phyloP scores from a whole-genome alignment of 1,284 basidiomycete species.

The Puccinia horiana region DNA sequence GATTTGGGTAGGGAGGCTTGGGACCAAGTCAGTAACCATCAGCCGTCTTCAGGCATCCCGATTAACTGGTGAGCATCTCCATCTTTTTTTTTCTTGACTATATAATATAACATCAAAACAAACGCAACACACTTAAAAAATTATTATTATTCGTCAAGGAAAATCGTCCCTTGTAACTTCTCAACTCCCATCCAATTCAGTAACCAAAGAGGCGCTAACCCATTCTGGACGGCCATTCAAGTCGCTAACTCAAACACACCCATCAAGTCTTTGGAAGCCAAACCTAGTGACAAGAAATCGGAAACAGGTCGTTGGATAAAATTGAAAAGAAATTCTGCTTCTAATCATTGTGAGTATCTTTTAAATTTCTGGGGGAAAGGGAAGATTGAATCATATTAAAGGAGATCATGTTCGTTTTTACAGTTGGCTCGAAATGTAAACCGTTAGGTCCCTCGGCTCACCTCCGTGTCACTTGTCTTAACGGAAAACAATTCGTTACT shows the following conservation, averaged over 20 bases:
- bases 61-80: not conserved
- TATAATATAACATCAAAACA: not conserved
- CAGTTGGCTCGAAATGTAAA: not conserved
- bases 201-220: not conserved
- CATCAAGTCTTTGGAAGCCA: constrained; percentile 24
- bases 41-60: not conserved
- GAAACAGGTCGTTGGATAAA: not conserved
- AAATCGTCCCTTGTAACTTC: constrained; percentile 9
- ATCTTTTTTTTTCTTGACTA: not conserved
- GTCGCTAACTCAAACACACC: not conserved
- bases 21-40: constrained; percentile 1
- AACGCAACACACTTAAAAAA: not conserved
- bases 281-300: not conserved
- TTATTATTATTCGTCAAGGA: not conserved
- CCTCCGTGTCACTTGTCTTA: constrained; percentile 27
- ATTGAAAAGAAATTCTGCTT: not conserved
- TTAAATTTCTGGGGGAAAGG: no score
- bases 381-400: no score
- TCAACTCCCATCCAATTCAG: not conserved
- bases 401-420: not conserved
- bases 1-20: constrained; percentile 4
- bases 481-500: constrained; percentile 16
- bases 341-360: constrained; percentile 26
- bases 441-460: not conserved
- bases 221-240: not conserved